Conservation (phyloP, 2,329 filamentous ascomycete species). For the Mycosphaerella sp. region DNA sequence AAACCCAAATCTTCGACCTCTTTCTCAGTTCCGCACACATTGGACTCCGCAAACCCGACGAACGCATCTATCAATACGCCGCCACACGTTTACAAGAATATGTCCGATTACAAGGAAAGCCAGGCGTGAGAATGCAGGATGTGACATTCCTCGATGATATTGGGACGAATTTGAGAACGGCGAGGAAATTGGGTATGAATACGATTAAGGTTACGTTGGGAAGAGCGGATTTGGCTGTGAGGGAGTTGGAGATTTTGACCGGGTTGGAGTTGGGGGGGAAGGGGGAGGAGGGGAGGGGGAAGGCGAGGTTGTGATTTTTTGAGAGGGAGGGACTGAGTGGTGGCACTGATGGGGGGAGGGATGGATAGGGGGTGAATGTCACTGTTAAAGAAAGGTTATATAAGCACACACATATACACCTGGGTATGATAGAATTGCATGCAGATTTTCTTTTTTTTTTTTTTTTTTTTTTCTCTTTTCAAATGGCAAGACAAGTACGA, state of each 20-base stretch:
- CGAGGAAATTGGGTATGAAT: slow-evolving; percentile 63
- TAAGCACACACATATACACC: too few species aligned
- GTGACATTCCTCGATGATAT: slow-evolving; percentile 91
- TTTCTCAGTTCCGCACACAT: slow-evolving; percentile 83
- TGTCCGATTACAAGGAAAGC: slow-evolving; percentile 49
- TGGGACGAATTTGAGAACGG: slow-evolving; percentile 83
- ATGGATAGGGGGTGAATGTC: too few species aligned
- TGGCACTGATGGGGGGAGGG: too few species aligned
- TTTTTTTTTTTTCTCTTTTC: too few species aligned
- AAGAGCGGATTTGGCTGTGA: slow-evolving; percentile 71
- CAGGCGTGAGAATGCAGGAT: slow-evolving; percentile 55
- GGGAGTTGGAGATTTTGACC: slow-evolving; percentile 67
- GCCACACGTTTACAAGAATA: slow-evolving; percentile 59
- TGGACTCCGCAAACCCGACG: slow-evolving; percentile 80
- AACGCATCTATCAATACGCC: slow-evolving; percentile 70
- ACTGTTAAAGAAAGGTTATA: too few species aligned
- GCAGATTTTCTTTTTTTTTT: too few species aligned
- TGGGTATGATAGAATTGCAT: too few species aligned
- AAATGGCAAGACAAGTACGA: too few species aligned
- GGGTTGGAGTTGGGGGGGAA: slow-evolving; percentile 45
- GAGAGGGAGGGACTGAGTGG: too few species aligned
- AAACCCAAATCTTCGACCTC: slow-evolving; percentile 59
- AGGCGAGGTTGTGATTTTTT: slow-evolving; percentile 8
- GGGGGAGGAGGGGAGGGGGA: slow-evolving; percentile 1
- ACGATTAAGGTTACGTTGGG: slow-evolving; percentile 84